Conservation (phyloP, 768 basidiomycete genomes). For the Mrakia frigida region DNA sequence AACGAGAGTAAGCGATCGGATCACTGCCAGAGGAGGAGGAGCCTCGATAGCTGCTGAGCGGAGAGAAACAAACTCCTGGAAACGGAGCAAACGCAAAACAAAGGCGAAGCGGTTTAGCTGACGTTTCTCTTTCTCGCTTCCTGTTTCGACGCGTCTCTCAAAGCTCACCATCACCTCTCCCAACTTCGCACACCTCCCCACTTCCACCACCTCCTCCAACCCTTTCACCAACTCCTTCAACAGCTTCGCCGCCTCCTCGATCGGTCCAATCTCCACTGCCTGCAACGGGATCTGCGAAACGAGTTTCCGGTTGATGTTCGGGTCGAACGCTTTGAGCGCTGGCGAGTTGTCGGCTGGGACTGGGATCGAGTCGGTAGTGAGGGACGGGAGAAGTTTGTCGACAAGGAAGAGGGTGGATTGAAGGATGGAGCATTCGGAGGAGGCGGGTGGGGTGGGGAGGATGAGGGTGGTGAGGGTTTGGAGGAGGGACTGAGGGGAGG, state of each 20-base stretch:
- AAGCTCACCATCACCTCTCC: neutral
- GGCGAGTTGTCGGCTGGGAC: conserved; percentile 21
- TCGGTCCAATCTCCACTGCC: conserved; percentile 31
- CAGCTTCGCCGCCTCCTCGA: conserved; percentile 29
- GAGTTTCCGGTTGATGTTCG: conserved; percentile 36
- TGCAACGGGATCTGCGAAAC: conserved; percentile 42
- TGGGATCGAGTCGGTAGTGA: conserved; percentile 5
- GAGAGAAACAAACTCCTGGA: neutral
- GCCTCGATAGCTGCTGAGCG: neutral
- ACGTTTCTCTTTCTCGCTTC: too few relatives aligned
- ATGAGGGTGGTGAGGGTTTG: conserved; percentile 31
- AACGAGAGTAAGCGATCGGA: conserved; percentile 19
- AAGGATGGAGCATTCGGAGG: neutral
- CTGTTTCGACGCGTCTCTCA: too few relatives aligned
- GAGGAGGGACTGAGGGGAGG: conserved; percentile 31
- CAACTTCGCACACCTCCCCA: neutral
- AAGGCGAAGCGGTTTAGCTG: too few relatives aligned
- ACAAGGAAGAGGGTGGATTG: conserved; percentile 5
- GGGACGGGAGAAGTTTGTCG: conserved; percentile 3
- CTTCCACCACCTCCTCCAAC: conserved; percentile 28
- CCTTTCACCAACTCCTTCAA: conserved; percentile 34
- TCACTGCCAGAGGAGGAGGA: neutral
- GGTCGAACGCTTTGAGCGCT: conserved; percentile 38
- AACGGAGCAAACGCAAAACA: too few relatives aligned
- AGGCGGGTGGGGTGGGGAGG: conserved; percentile 17